phyloP scores from a whole-genome alignment of 768 basidiomycete species.

The Tulasnella calospora region DNA sequence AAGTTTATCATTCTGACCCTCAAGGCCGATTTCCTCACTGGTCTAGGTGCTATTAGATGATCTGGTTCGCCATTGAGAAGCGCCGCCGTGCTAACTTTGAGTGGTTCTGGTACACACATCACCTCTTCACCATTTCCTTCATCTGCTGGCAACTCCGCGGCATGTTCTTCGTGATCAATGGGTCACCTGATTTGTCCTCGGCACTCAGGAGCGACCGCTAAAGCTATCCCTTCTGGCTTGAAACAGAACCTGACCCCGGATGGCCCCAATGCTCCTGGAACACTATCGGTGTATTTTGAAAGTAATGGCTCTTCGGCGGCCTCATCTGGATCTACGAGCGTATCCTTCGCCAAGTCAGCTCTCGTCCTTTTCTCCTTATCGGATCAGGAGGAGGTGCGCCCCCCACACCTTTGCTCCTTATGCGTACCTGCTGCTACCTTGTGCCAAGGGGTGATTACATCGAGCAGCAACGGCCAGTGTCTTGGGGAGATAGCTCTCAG shows the following conservation, averaged over 20 bases:
- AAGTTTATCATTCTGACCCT: constrained; percentile 60
- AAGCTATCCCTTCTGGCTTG: not conserved
- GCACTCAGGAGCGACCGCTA: constrained; percentile 32
- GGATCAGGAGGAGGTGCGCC: too few species aligned
- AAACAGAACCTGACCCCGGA: constrained; percentile 61
- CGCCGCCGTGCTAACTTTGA: constrained; percentile 72
- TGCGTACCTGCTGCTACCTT: constrained; percentile 67
- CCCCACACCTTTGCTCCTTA: too few species aligned
- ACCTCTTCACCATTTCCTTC: constrained; percentile 91
- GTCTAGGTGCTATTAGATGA: constrained; percentile 41
- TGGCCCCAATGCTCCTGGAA: constrained; percentile 79
- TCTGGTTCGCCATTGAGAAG: constrained; percentile 64
- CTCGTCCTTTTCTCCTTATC: too few species aligned
- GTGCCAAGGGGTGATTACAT: too few species aligned
- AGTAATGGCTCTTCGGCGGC: constrained; percentile 87
- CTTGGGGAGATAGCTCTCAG: too few species aligned
- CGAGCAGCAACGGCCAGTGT: too few species aligned
- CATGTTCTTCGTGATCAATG: constrained; percentile 89
- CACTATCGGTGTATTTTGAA: constrained; percentile 92
- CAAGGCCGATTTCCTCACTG: constrained; percentile 30
- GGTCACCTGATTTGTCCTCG: not conserved
- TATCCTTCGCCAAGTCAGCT: constrained; percentile 84
- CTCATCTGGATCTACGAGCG: constrained; percentile 83
- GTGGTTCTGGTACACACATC: constrained; percentile 83
- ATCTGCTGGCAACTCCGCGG: constrained; percentile 92